A percentile compares a stretch with the other conserved stretches of the same genome.
phyloP scores from a whole-genome alignment of 2,329 filamentous ascomycete species.

The Pleoardoris graminearum region DNA sequence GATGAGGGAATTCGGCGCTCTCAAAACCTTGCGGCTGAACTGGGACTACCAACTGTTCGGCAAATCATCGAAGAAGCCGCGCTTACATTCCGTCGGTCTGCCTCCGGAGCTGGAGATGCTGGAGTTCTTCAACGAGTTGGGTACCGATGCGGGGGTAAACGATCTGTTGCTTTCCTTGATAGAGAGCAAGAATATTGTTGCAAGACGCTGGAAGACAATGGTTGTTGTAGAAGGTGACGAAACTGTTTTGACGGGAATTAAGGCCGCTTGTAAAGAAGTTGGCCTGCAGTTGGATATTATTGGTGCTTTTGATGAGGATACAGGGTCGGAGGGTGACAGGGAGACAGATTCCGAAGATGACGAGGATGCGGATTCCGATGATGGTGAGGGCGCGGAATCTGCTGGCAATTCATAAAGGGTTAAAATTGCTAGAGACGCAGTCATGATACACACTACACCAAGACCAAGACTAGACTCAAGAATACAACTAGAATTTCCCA shows the following conservation, averaged over 20 bases:
- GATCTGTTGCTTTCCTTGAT: slow-evolving; percentile 33
- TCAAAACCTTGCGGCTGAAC: slow-evolving; percentile 33
- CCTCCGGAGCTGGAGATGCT: slow-evolving; percentile 33
- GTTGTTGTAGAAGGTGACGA: slow-evolving; percentile 33
- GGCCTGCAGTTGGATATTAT: slow-evolving; percentile 47
- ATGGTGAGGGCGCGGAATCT: neutral
- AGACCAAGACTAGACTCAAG: neutral
- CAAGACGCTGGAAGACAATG: slow-evolving; percentile 28
- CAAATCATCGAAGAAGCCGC: slow-evolving; percentile 37
- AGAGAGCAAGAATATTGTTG: slow-evolving; percentile 32
- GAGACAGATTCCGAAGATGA: neutral
- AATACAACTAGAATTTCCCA: neutral
- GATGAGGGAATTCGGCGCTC: slow-evolving; percentile 31
- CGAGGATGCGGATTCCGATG: neutral
- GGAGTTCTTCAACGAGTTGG: slow-evolving; percentile 39
- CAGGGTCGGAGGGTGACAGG: neutral
- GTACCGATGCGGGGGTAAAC: slow-evolving; percentile 35
- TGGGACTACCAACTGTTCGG: slow-evolving; percentile 41
- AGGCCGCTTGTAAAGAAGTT: slow-evolving; percentile 27
- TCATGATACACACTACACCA: neutral
- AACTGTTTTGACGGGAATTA: slow-evolving; percentile 26
- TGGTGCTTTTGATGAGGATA: slow-evolving; percentile 47
- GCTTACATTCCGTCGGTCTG: slow-evolving; percentile 36
- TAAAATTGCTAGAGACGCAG: neutral
- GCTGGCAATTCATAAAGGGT: neutral